A percentile compares a stretch with the other conserved stretches of the same genome.
phyloP scores from a whole-genome alignment of 2,329 filamentous ascomycete genomes.

The Cladosporium sphaerospermum region DNA sequence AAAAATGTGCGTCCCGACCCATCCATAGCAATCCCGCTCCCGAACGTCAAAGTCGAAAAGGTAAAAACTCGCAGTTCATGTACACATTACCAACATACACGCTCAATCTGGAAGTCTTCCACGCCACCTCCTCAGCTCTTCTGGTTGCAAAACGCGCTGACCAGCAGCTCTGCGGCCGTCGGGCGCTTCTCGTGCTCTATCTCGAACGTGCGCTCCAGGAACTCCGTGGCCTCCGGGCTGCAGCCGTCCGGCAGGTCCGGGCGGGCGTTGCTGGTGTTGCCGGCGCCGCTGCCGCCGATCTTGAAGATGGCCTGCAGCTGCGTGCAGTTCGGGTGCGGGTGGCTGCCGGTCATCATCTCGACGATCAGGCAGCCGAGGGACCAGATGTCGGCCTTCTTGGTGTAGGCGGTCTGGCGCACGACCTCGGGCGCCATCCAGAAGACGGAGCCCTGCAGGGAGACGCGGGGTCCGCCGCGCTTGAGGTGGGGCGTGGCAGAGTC shows the following conservation, averaged over 20 bases:
- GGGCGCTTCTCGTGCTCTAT: slow-evolving; percentile 89
- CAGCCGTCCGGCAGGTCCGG: slow-evolving; percentile 84
- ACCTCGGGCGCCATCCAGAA: slow-evolving; percentile 99
- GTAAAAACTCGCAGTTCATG: too few species aligned
- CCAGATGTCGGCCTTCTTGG: slow-evolving; percentile 98
- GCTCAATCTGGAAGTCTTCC: background rate
- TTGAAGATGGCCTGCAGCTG: slow-evolving; percentile 98
- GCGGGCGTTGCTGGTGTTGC: slow-evolving; percentile 51
- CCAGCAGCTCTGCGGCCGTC: slow-evolving; percentile 82
- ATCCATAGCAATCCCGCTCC: too few species aligned
- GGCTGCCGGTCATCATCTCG: slow-evolving; percentile 97
- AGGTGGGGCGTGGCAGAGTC: slow-evolving; percentile 26
- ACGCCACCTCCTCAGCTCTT: slow-evolving; percentile 1
- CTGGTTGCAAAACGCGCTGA: slow-evolving; percentile 59
- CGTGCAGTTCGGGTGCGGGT: slow-evolving; percentile 94
- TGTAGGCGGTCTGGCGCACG: slow-evolving; percentile 95
- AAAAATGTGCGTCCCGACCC: too few species aligned
- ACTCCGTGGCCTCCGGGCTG: slow-evolving; percentile 74
- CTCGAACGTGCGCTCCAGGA: slow-evolving; percentile 86
- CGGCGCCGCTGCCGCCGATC: slow-evolving; percentile 69
- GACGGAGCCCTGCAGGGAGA: slow-evolving; percentile 89
- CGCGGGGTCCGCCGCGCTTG: slow-evolving; percentile 52
- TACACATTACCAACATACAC: too few species aligned
- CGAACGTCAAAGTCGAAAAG: too few species aligned
- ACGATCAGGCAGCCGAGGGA: slow-evolving; percentile 93